phyloP scores from a whole-genome alignment of 2,329 filamentous ascomycete species.

The Lecanoromycetidae sp. region DNA sequence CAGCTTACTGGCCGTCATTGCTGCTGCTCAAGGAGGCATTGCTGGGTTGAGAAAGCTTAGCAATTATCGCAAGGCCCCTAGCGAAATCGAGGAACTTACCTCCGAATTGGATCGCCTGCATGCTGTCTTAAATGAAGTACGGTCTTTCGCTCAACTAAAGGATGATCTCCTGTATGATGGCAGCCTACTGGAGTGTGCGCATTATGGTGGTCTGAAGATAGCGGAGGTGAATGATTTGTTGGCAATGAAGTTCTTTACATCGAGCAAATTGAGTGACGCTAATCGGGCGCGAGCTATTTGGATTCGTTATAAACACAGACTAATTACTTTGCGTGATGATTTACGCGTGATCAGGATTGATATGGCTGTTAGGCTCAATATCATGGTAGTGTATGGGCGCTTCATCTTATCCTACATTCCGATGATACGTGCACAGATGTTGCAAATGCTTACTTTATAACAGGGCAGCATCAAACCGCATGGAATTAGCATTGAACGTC shows the following conservation, averaged over 20 bases:
- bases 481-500: not conserved
- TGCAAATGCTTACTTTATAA: not conserved
- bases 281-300: not conserved
- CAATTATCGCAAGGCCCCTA: not conserved
- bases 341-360: conserved; percentile 1
- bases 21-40: not conserved
- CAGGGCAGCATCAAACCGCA: not conserved
- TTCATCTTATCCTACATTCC: not conserved
- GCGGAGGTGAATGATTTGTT: conserved; percentile 1
- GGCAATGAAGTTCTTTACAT: not conserved
- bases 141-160: not conserved
- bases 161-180: not conserved
- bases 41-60: conserved; percentile 3
- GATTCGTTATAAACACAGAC: conserved; percentile 1
- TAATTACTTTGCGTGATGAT: not conserved
- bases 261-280: conserved; percentile 4
- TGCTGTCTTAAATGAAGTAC: conserved; percentile 4
- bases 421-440: not conserved
- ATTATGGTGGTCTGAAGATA: not conserved
- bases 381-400: conserved; percentile 1
- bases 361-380: not conserved
- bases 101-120: not conserved
- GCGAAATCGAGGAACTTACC: conserved; percentile 3
- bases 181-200: not conserved
- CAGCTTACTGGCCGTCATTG: conserved; percentile 6